A percentile compares a stretch with the other conserved stretches of the same genome.
These are phyloP conservation scores for Melaleuca alternifolia DNA, from an alignment of 345 rosid species.

Conservation along the genomic window DNA sequence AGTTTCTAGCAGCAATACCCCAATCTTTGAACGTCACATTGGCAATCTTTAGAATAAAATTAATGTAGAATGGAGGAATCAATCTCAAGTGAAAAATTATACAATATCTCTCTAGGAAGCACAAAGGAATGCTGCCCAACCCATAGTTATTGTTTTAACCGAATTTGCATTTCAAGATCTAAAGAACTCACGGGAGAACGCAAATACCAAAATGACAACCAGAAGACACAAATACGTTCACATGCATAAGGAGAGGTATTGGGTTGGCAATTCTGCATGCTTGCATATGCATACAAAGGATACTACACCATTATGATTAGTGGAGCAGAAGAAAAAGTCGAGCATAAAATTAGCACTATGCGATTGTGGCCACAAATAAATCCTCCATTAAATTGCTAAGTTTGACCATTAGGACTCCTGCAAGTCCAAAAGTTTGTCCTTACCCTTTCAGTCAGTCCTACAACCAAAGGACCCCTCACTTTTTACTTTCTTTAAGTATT, in stretches of 20 bases:
- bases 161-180: neutral
- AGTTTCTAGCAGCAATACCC: neutral
- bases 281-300: neutral
- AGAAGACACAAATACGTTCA: neutral
- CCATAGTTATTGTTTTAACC: neutral
- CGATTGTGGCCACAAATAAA: neutral
- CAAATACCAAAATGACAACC: neutral
- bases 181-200: neutral
- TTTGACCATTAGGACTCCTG: neutral
- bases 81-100: neutral
- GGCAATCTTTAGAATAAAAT: neutral
- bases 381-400: neutral
- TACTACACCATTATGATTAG: neutral
- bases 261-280: neutral
- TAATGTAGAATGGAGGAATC: neutral
- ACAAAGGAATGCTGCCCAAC: neutral
- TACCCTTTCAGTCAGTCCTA: neutral
- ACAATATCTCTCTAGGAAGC: neutral
- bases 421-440: neutral
- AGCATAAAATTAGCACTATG: neutral
- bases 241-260: neutral
- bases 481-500: neutral
- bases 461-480: neutral
- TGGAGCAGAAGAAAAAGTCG: neutral
- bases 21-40: neutral